These are phyloP conservation scores for Phytophthora pini DNA, from an alignment of 352 stramenopile genomes.

Conservation along the genomic window DNA sequence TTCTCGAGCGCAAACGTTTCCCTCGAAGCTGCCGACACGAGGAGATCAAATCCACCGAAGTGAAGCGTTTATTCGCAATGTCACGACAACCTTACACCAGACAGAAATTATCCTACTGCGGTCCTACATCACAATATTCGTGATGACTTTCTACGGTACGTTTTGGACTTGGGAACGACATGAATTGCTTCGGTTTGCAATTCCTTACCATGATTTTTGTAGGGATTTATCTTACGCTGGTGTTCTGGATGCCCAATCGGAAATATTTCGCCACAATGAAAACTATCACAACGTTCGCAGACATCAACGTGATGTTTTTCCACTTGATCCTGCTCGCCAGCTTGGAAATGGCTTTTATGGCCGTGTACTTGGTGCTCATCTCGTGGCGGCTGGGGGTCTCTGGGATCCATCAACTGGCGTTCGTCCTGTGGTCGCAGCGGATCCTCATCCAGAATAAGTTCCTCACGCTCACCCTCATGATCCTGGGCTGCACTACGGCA, in stretches of 20 bases:
- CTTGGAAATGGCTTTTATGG: slow-evolving; percentile 23
- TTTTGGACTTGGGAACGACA: not conserved
- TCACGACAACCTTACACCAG: slow-evolving; percentile 23
- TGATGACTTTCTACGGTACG: slow-evolving; percentile 34
- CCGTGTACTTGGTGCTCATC: slow-evolving; percentile 31
- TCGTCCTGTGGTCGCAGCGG: slow-evolving; percentile 38
- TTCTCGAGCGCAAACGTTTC: too few relatives aligned
- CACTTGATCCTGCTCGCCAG: slow-evolving; percentile 20
- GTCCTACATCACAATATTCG: slow-evolving; percentile 37
- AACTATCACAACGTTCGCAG: slow-evolving; percentile 15
- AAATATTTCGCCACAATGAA: slow-evolving; percentile 35
- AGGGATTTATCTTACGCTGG: slow-evolving; percentile 26
- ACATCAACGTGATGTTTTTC: slow-evolving; percentile 8
- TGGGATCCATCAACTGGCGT: slow-evolving; percentile 30
- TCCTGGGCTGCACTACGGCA: slow-evolving; percentile 39
- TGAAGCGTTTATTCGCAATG: slow-evolving; percentile 1
- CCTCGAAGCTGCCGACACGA: too few relatives aligned
- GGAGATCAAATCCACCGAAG: too few relatives aligned
- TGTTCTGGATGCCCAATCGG: slow-evolving; percentile 34
- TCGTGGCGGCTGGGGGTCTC: slow-evolving; percentile 2
- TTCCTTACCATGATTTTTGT: slow-evolving; percentile 1
- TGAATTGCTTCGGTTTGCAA: not conserved
- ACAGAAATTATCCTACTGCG: slow-evolving; percentile 37
- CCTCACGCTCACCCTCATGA: slow-evolving; percentile 21
- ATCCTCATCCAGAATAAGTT: slow-evolving; percentile 34